Base-by-base conservation (phyloP, 306 rosid genomes). In the Glycine soja region DNA sequence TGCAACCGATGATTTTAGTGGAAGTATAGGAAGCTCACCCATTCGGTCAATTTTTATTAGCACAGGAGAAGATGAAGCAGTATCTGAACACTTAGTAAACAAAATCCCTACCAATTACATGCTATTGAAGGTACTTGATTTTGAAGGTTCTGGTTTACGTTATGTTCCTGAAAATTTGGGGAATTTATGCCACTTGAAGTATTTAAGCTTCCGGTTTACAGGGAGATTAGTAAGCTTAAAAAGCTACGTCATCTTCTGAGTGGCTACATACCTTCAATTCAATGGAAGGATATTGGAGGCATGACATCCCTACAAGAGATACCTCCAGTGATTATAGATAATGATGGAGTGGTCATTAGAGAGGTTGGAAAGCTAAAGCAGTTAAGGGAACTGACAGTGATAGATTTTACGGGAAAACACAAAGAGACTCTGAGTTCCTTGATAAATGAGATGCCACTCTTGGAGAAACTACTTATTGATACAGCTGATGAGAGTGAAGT, bases 41-140 rank as follows among this genome's bases (percentile, higher is more conserved):
- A 4, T 52, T 51, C 81, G 46, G 1, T 78, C 82, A 3, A 4
- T 78, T 13, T 10, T 38, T 7, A 0, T 78, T 8, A 7, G 53
- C 4, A 3, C 2, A 7, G 0, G 18, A 1, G 0, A 11, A 0
- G 1, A 24, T 24, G 30, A 24, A 24, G 2, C 4, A 0, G 38
- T 52, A 18, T 2, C 30, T 4, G 2, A 51, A 3, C 1, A 38
- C 38, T 11, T 48, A 7, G 5, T 14, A 0, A 19, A 3, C 0
- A 2, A 0, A n/a, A 42, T 80, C 24, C 10, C 12, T 8, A 10
- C 3, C 38, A 61, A 48, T 3, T 38, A 6, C 47, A 72, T 0
- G 73, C 5, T 0, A 7, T 71, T 72, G 79, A 80, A 24, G 68
- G 46, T 78, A 0, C 82, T 78, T 40, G 78, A 72, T 38, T 72